Evolutionary conservation across 495 filamentous ascomycete genomes (phyloP).

Genomic region (Penicillium riverlandense): DNA sequence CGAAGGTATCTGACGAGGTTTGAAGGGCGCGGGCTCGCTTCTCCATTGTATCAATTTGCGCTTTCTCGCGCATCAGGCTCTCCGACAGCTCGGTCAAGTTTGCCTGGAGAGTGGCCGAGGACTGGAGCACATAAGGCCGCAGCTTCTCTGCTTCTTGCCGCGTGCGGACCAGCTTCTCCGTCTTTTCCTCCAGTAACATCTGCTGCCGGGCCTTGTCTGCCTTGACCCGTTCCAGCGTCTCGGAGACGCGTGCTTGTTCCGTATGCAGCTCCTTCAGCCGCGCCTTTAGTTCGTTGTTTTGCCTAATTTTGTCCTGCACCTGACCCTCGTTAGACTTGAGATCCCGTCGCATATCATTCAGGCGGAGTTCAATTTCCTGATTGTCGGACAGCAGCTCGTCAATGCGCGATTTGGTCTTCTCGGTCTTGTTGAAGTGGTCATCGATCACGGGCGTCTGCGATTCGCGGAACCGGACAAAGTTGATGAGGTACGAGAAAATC

Average conservation of each 20-base stretch:
- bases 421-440: constrained; percentile 83
- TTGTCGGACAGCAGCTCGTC: constrained; percentile 82
- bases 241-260: constrained; percentile 70
- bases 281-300: constrained; percentile 79
- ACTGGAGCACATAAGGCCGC: constrained; percentile 84
- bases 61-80: constrained; percentile 66
- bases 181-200: constrained; percentile 70
- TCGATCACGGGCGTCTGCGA: constrained; percentile 79
- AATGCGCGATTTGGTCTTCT: constrained; percentile 76
- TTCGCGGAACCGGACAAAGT: constrained; percentile 95
- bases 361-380: constrained; percentile 69
- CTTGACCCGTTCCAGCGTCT: constrained; percentile 69
- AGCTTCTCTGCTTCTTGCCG: constrained; percentile 80
- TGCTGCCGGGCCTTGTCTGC: constrained; percentile 66
- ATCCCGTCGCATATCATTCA: constrained; percentile 74
- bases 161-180: constrained; percentile 48
- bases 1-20: constrained; percentile 83
- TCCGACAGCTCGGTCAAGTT: constrained; percentile 75
- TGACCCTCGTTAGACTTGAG: constrained; percentile 69
- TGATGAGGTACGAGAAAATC: constrained; percentile 94
- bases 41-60: constrained; percentile 79
- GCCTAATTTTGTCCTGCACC: constrained; percentile 69
- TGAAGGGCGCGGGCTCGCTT: constrained; percentile 81
- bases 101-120: constrained; percentile 71
- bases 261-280: constrained; percentile 67